phyloP scores from a whole-genome alignment of 2,329 filamentous ascomycete species.

The Botrytis aclada region DNA sequence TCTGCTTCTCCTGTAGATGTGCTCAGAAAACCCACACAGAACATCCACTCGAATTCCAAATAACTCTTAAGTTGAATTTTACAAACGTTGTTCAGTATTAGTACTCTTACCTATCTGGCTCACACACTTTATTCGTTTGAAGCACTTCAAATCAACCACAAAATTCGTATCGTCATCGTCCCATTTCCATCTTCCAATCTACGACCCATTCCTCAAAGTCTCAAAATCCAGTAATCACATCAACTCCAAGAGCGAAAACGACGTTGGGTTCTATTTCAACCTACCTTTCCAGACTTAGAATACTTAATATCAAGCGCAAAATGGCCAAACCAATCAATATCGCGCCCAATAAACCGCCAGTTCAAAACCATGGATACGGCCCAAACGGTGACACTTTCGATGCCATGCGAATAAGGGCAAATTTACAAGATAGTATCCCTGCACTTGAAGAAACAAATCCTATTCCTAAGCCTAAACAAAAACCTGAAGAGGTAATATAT shows the following conservation, averaged over 20 bases:
- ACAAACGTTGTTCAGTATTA: not conserved
- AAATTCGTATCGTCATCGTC: not conserved
- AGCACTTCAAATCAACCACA: not conserved
- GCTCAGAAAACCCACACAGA: not conserved
- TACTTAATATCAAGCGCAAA: rapidly evolving
- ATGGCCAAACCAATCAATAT: rapidly evolving
- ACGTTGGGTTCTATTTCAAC: rapidly evolving
- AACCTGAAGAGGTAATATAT: not conserved
- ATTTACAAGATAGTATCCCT: too few species aligned
- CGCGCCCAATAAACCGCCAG: rapidly evolving
- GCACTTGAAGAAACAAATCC: too few species aligned
- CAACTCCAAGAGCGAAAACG: not conserved
- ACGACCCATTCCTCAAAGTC: not conserved
- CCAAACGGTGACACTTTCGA: too few species aligned
- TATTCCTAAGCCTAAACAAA: too few species aligned
- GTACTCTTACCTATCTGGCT: not conserved
- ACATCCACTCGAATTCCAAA: not conserved
- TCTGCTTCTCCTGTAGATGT: not conserved
- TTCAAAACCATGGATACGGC: rapidly evolving
- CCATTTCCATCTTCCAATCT: not conserved
- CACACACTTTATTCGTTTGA: rapidly evolving
- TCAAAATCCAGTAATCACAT: not conserved
- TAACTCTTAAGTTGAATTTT: not conserved
- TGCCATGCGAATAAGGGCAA: too few species aligned
- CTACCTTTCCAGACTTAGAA: not conserved